A percentile compares a stretch with the other conserved stretches of the same genome.
phyloP scores from a whole-genome alignment of 345 rosid species.

The Gossypium anomalum region DNA sequence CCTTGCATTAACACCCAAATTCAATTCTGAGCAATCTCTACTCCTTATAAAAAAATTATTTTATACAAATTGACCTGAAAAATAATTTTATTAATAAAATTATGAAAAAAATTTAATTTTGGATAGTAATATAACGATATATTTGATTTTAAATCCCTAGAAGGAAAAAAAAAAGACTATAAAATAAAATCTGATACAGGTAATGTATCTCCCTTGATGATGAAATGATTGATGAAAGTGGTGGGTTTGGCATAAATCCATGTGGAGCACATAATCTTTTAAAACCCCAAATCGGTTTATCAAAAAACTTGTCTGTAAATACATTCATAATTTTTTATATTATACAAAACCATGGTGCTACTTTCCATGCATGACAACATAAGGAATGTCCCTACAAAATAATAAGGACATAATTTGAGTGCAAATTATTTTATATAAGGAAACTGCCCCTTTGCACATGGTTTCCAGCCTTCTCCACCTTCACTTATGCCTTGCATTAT shows the following conservation, averaged over 20 bases:
- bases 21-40: no score
- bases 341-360: background rate
- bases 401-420: background rate
- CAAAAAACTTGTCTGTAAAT: background rate
- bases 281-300: background rate
- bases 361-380: constrained; percentile 9
- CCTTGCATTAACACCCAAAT: no score
- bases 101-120: background rate
- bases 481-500: constrained; percentile 30
- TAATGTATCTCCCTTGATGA: constrained; percentile 13
- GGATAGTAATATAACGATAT: background rate
- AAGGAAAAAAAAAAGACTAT: background rate
- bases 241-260: constrained; percentile 34
- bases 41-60: no score
- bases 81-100: background rate
- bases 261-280: constrained; percentile 29
- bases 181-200: background rate
- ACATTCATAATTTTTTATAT: background rate
- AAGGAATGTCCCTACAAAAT: constrained; percentile 25
- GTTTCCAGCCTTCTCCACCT: constrained; percentile 36
- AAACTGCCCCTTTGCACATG: constrained; percentile 44
- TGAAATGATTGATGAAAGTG: constrained; percentile 21
- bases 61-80: no score
- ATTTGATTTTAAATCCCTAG: background rate
- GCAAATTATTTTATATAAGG: background rate